These are phyloP conservation scores for Coleophoma crateriformis DNA, from an alignment of 2,329 filamentous ascomycete genomes.

Conservation along the genomic window DNA sequence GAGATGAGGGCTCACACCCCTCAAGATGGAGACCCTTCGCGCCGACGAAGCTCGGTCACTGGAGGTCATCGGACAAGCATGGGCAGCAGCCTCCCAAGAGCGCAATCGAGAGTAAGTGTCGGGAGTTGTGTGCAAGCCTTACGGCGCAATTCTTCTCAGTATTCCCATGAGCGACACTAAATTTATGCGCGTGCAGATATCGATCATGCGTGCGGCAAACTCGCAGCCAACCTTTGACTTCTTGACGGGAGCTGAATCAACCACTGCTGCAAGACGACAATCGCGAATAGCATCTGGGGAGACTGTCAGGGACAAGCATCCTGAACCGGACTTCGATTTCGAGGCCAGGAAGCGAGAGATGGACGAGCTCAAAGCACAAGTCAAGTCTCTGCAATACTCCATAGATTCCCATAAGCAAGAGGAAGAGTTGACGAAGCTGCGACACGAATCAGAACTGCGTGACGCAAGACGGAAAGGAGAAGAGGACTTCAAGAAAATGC, in stretches of 20 bases:
- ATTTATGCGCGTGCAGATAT: conserved; percentile 23
- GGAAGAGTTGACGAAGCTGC: conserved; percentile 70
- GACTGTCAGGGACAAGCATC: conserved; percentile 45
- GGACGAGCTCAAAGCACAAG: conserved; percentile 84
- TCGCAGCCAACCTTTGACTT: conserved; percentile 54
- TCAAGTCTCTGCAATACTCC: conserved; percentile 84
- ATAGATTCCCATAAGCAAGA: conserved; percentile 85
- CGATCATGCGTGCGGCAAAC: conserved; percentile 41
- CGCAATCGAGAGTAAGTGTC: conserved; percentile 21
- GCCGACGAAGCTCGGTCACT: conserved; percentile 18
- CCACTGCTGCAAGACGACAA: conserved; percentile 13
- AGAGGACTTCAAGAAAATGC: conserved; percentile 68
- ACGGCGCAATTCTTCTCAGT: not conserved
- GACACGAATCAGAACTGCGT: conserved; percentile 78
- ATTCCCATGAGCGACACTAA: not conserved
- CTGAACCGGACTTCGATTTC: conserved; percentile 16
- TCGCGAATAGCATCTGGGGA: conserved; percentile 53
- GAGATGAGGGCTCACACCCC: conserved; percentile 25
- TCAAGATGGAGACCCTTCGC: conserved; percentile 14
- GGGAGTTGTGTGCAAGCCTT: not conserved
- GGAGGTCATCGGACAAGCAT: conserved; percentile 20
- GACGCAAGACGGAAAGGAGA: conserved; percentile 78
- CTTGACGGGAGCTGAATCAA: conserved; percentile 44
- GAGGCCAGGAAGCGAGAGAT: conserved; percentile 29
- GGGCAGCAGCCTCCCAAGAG: conserved; percentile 21